Conservation (phyloP, 441 rosid genomes). For the Erysimum pusillum region DNA sequence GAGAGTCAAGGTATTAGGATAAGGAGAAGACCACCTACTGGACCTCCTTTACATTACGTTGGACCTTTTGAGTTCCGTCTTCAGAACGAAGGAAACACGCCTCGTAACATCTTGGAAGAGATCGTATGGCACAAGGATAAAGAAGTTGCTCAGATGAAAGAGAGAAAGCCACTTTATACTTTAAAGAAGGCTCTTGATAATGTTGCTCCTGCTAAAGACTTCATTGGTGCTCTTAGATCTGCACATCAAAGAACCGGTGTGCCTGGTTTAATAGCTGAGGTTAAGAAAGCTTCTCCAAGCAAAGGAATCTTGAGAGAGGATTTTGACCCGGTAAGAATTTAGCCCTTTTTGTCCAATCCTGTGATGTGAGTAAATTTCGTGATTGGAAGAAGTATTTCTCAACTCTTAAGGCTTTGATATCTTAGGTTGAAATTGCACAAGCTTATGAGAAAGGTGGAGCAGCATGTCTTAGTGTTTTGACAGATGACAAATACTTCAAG, state of each 20-base stretch:
- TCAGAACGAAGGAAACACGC: constrained; percentile 82
- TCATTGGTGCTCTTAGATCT: constrained; percentile 79
- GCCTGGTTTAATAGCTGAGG: constrained; percentile 96
- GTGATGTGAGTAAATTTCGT: no score
- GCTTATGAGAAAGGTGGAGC: constrained; percentile 96
- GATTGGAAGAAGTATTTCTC: no score
- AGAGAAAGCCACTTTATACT: constrained; percentile 61
- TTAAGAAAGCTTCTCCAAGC: constrained; percentile 98
- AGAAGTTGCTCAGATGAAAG: constrained; percentile 82
- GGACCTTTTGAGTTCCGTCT: constrained; percentile 91
- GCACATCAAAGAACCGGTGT: constrained; percentile 75
- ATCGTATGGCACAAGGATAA: constrained; percentile 85
- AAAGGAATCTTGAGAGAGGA: constrained; percentile 88
- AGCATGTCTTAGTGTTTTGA: constrained; percentile 95
- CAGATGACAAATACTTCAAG: constrained; percentile 87
- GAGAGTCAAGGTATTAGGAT: constrained; percentile 85
- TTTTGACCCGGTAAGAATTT: constrained; percentile 78
- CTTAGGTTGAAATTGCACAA: constrained; percentile 83
- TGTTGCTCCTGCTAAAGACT: constrained; percentile 80
- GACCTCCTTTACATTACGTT: constrained; percentile 87
- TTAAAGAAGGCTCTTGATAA: constrained; percentile 64
- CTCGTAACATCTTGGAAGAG: constrained; percentile 90
- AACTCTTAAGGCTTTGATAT: no score
- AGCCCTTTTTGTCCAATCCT: no score
- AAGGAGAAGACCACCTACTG: constrained; percentile 76